These are phyloP conservation scores for Colletotrichum aenigma DNA, from an alignment of 2,329 filamentous ascomycete species.

Conservation along the genomic window DNA sequence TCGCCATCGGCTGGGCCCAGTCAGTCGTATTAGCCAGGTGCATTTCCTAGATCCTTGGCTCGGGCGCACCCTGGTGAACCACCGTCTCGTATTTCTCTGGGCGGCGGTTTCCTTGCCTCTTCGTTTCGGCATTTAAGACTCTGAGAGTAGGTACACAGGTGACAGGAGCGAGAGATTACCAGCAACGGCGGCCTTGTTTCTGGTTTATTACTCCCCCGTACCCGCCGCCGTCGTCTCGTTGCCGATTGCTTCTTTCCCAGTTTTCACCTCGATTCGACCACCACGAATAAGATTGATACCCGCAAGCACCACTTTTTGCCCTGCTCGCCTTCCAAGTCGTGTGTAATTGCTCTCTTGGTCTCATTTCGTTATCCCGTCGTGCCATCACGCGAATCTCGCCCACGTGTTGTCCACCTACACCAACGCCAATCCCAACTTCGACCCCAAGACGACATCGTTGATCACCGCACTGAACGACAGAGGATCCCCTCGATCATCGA, in stretches of 20 bases:
- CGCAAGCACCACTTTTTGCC: neutral
- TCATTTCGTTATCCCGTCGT: neutral
- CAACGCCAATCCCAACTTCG: neutral
- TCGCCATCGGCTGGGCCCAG: neutral
- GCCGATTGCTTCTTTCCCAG: neutral
- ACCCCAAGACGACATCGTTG: neutral
- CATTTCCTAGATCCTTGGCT: neutral
- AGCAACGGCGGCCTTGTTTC: neutral
- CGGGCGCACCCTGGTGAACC: neutral
- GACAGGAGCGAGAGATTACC: neutral
- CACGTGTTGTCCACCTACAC: neutral
- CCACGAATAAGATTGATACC: neutral
- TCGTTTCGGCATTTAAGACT: neutral
- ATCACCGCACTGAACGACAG: neutral
- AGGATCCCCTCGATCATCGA: neutral
- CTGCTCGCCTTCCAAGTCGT: neutral
- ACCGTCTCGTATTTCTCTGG: slow-evolving; percentile 12
- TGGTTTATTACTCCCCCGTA: neutral
- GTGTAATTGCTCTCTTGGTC: neutral
- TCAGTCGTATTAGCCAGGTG: neutral
- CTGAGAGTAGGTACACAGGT: too few species aligned
- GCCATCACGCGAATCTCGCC: neutral
- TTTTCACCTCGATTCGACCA: neutral
- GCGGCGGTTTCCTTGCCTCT: neutral
- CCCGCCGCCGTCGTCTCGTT: neutral